Evolutionary conservation across 2,329 filamentous ascomycete species (phyloP), one percentile per base, ranked within the genome.

Genomic region (Cytospora schulzeri): DNA sequence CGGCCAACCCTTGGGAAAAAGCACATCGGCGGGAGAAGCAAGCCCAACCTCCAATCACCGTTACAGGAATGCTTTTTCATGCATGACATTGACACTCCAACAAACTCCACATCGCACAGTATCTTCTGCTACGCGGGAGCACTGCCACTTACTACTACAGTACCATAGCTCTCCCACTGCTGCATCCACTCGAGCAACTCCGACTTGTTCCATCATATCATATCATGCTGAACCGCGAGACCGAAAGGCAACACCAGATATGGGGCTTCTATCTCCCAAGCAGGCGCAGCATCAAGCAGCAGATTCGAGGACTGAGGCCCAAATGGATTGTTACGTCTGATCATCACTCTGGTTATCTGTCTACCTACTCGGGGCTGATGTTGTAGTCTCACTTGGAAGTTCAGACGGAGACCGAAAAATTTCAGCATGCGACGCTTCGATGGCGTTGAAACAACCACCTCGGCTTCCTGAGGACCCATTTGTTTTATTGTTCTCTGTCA

Each of bases 61-160:
- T 64, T 64, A 31, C 45, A 51, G 45, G 53, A 58, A 63, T 33
- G 54, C 55, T 59, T 56, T 41, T 35, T 64, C 63, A 59, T 64
- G 63, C 63, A 64, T 64, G 63, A 64, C 63, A 64, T 64, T 53
- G 54, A 54, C 57, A 60, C 22, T 38, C 31, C 17, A 17, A 26
- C 28, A 56, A n/a, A n/a, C 51, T 52, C 63, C 63, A 64, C 63
- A 38, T 38, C 22, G 60, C 58, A 60, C 57, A 57, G 62, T 64
- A 56, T 22, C 33, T 22, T 48, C 45, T 48, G n/a, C 45, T 24
- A 19, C 45, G 19, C 45, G 45, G 45, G 45, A 48, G 45, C 45
- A 48, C 45, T 48, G 45, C 45, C 45, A 48, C 45, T 48, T 22
- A 48, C 45, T 24, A 48, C 45, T 48, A 48, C 45, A 48, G 45